Conservation (phyloP, 2,329 filamentous ascomycete genomes). For the Ophiocordyceps australis region DNA sequence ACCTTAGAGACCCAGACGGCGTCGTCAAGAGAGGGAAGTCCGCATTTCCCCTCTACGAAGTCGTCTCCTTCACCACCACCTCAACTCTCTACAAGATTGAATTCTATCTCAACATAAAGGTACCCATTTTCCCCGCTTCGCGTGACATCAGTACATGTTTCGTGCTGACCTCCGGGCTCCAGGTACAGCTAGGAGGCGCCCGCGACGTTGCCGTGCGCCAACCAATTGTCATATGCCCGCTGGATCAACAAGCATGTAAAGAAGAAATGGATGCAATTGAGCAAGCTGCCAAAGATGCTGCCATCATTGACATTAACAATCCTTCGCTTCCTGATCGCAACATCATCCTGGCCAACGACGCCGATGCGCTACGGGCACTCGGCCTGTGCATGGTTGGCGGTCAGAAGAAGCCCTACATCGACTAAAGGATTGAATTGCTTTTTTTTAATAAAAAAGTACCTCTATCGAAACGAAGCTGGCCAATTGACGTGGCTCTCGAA, state of each 20-base stretch:
- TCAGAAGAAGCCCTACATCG: slow-evolving; percentile 47
- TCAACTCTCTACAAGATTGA: slow-evolving; percentile 96
- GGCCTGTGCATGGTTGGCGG: slow-evolving; percentile 45
- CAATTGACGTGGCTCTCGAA: too few species aligned
- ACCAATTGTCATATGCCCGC: slow-evolving; percentile 87
- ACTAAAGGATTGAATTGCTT: slow-evolving; percentile 22
- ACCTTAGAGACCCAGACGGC: slow-evolving; percentile 72
- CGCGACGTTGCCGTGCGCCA: slow-evolving; percentile 79
- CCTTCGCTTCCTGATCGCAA: slow-evolving; percentile 78
- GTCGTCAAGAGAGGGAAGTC: slow-evolving; percentile 71
- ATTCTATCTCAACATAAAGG: slow-evolving; percentile 90
- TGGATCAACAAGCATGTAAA: slow-evolving; percentile 90
- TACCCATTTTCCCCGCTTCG: slow-evolving; percentile 17
- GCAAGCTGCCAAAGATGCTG: slow-evolving; percentile 84
- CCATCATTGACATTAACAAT: slow-evolving; percentile 70
- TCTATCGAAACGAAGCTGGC: too few species aligned
- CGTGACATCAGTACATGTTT: background rate
- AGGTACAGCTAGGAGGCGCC: slow-evolving; percentile 79
- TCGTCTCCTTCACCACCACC: slow-evolving; percentile 82
- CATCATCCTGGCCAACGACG: slow-evolving; percentile 67
- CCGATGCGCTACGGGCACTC: slow-evolving; percentile 39
- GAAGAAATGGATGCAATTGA: slow-evolving; percentile 98
- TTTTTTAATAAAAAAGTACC: too few species aligned
- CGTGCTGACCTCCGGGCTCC: slow-evolving; percentile 4
- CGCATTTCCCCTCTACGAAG: slow-evolving; percentile 75